Percentiles rank a stretch among this genome's conserved stretches.
These are phyloP conservation scores for Manihot esculenta DNA, from an alignment of 441 rosid species.

Conservation along the genomic window DNA sequence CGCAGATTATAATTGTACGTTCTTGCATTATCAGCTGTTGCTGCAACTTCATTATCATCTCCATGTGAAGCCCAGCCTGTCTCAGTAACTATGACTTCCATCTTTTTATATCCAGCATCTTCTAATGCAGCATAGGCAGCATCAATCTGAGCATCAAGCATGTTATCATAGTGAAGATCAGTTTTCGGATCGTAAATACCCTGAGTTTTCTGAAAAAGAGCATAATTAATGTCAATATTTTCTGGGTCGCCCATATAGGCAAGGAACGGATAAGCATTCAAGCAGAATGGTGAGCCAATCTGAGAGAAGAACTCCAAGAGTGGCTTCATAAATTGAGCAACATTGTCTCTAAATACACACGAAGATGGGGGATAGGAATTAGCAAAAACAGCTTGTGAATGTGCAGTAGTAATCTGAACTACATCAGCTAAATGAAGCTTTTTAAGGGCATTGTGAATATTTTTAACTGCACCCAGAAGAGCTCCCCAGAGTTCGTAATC, in stretches of 20 bases:
- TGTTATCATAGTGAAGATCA: conserved; percentile 76
- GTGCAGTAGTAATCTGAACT: conserved; percentile 82
- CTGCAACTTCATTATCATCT: conserved; percentile 77
- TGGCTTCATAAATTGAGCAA: conserved; percentile 73
- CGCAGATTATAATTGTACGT: conserved; percentile 83
- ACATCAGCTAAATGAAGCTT: conserved; percentile 52
- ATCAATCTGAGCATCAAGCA: conserved; percentile 98
- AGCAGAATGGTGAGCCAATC: conserved; percentile 79
- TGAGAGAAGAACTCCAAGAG: conserved; percentile 58
- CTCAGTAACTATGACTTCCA: conserved; percentile 90
- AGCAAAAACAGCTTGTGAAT: conserved; percentile 82
- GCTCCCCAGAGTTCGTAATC: conserved; percentile 55
- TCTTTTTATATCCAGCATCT: conserved; percentile 71
- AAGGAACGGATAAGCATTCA: conserved; percentile 89
- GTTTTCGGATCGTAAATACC: conserved; percentile 70
- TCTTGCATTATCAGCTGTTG: conserved; percentile 73
- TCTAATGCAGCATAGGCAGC: conserved; percentile 86
- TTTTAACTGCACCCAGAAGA: conserved; percentile 73
- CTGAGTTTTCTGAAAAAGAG: conserved; percentile 71
- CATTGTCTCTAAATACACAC: conserved; percentile 54
- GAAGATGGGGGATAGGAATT: conserved; percentile 80
- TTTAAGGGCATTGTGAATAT: conserved; percentile 58
- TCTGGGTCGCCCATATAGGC: conserved; percentile 67
- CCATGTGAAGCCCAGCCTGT: conserved; percentile 98
- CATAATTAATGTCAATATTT: conserved; percentile 84